Base-by-base conservation (phyloP, 2,329 filamentous ascomycete species). In the Cordyceps pruinosa region DNA sequence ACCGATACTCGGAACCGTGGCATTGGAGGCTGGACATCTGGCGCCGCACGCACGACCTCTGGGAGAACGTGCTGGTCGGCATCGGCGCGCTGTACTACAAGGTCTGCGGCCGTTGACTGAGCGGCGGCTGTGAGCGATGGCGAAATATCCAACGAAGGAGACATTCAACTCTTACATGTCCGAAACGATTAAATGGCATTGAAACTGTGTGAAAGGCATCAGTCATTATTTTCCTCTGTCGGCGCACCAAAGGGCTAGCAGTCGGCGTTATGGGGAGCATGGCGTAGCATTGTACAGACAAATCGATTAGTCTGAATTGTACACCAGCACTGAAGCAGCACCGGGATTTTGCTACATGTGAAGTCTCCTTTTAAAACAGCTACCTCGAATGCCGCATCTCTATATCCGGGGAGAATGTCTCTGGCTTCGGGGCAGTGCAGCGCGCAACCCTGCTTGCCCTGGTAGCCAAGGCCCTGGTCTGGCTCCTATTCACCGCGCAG, bases 11-110 rank as follows among this genome's bases (percentile, higher is more conserved):
- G 44, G 44, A 56, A 15, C 23, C 44, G 32, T 39, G 52, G 15
- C 53, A 57, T 15, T 55, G 58, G 17, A 58, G 57, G 28, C 59
- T 60, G 53, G 61, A 63, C 39, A 53, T 72, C 35, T 68, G 67
- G 64, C 65, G 65, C 52, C 68, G 64, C 60, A 71, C 69, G n/a
- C 66, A 70, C 59, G 65, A 72, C 57, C 49, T 69, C 23, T 75
- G 73, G 72, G 72, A 74, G 23, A 64, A 66, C 10, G 66, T 75
- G n/a, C 66, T 73, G 37, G 70, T 73, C 56, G 66, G 68, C 39
- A 63, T 75, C 42, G 73, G 72, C 45, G 71, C 66, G 56, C 63
- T 66, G 46, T 74, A 73, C 62, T 72, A 68, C 65, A 73, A 69
- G 56, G 60, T 69, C 5, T 42, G 34, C 15, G 53, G 53, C 4